These are phyloP conservation scores for Boletus rex-veris DNA, from an alignment of 768 basidiomycete genomes.

Conservation along the genomic window DNA sequence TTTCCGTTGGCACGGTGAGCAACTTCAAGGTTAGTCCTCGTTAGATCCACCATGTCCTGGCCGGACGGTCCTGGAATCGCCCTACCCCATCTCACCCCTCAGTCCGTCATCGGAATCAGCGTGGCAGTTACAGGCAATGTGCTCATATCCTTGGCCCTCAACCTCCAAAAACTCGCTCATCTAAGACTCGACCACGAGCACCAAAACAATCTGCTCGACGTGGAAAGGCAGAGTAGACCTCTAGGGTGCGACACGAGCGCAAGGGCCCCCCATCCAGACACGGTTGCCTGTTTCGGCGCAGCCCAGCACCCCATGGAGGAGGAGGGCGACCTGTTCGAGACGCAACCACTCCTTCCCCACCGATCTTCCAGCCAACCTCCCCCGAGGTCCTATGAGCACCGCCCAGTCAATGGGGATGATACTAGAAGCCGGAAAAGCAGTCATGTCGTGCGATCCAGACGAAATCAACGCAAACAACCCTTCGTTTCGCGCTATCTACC, in stretches of 20 bases:
- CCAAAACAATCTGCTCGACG: constrained; percentile 16
- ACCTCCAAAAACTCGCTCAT: constrained; percentile 91
- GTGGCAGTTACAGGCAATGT: constrained; percentile 83
- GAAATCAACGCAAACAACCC: constrained; percentile 26
- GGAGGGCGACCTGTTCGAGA: constrained; percentile 13
- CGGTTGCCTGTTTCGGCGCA: not conserved
- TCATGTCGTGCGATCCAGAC: constrained; percentile 16
- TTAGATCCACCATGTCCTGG: constrained; percentile 14
- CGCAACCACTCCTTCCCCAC: constrained; percentile 29
- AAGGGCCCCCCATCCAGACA: constrained; percentile 1
- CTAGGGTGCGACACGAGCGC: not conserved
- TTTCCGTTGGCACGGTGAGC: no score
- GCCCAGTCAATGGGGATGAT: constrained; percentile 20
- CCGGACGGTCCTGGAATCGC: constrained; percentile 31
- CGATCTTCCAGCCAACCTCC: constrained; percentile 21
- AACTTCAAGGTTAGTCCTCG: not conserved
- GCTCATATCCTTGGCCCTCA: constrained; percentile 86
- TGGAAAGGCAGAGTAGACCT: constrained; percentile 13
- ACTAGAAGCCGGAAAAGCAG: constrained; percentile 28
- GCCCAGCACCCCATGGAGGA: constrained; percentile 9
- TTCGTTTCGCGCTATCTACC: constrained; percentile 38
- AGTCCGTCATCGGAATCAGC: constrained; percentile 71
- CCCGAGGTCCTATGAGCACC: constrained; percentile 16
- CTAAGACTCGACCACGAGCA: constrained; percentile 50
- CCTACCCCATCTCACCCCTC: constrained; percentile 53